phyloP scores from a whole-genome alignment of 176 grass and related monocot genomes.

The Oryza glaberrima region DNA sequence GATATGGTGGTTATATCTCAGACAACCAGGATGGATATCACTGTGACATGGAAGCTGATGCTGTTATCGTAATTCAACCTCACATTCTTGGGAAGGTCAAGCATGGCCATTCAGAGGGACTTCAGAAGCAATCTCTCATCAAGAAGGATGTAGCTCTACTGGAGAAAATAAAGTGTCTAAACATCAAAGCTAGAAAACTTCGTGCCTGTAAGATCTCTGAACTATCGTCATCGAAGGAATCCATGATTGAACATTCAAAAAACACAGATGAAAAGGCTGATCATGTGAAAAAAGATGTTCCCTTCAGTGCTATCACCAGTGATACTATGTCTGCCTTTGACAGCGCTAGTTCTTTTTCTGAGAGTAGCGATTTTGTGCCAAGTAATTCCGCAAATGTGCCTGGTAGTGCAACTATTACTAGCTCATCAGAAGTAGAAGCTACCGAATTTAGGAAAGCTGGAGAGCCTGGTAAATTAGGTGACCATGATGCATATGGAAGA shows the following conservation, averaged over 20 bases:
- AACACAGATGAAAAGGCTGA: conserved; percentile 13
- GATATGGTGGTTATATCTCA: conserved; percentile 34
- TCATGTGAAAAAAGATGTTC: conserved; percentile 17
- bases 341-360: conserved; percentile 28
- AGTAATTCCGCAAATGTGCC: conserved; percentile 25
- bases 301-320: conserved; percentile 19
- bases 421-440: conserved; percentile 38
- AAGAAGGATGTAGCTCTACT: conserved; percentile 62
- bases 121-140: conserved; percentile 52
- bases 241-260: conserved; percentile 35
- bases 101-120: conserved; percentile 29
- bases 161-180: conserved; percentile 78
- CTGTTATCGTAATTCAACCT: conserved; percentile 47
- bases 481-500: no score
- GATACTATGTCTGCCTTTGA: conserved; percentile 35
- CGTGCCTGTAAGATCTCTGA: conserved; percentile 32
- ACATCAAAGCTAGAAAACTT: conserved; percentile 71
- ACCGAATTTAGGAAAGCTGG: no score
- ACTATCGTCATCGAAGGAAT: conserved; percentile 41
- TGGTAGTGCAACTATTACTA: conserved; percentile 7
- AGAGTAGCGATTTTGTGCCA: conserved; percentile 3
- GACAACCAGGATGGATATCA: conserved; percentile 39
- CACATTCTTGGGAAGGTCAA: conserved; percentile 44
- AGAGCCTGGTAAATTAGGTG: no score
- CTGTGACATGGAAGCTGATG: conserved; percentile 46